Base-by-base conservation (phyloP, 352 stramenopile species). In the Globisporangium abappressorium region DNA sequence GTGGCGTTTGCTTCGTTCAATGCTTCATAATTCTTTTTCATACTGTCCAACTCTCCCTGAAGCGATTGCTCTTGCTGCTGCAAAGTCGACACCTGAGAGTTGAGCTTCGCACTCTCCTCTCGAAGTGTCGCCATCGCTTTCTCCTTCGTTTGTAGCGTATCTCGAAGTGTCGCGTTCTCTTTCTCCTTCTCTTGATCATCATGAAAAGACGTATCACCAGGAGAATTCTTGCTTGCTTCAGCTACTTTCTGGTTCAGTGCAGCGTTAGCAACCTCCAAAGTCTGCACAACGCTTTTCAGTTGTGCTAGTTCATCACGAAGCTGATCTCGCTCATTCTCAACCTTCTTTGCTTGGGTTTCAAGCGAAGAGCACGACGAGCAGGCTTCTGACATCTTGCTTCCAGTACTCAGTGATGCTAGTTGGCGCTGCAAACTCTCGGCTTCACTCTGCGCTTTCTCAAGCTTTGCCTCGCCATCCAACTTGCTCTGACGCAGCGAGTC, bases 251-350 rank as follows among this genome's bases (percentile, higher is more conserved):
- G 20, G 28, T 34, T 14, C 61, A 59, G 15, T 28, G 26, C 47
- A 4, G 47, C 47, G 47, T 54, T 54, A 2, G 47, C 20, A 54
- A 20, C n/a, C 47, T 54, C 47, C 20, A 54, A 54, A 26, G 20
- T 20, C 61, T 72, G 51, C 14, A 24, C n/a, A 18, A 9, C 14
- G n/a, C n/a, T 24, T 43, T 78, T 80, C 0, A 66, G 62, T 36
- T 57, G 65, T 59, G 66, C 18, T 22, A 76, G 41, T 41, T 78
- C 71, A 22, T 15, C 59, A 12, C 71, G 69, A 65, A 36, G 20
- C 14, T 36, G 26, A n/a, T 60, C 20, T 20, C 28, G 33, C 8
- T 63, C 64, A 26, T 8, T 33, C 41, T 60, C 55, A 28, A 36
- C 4, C 20, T 26, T 28, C 47, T 26, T 54, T 15, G n/a, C 47